A percentile compares a stretch with the other conserved stretches of the same genome.
phyloP scores from a whole-genome alignment of 2,329 filamentous ascomycete genomes.

The Penicillium sp. region DNA sequence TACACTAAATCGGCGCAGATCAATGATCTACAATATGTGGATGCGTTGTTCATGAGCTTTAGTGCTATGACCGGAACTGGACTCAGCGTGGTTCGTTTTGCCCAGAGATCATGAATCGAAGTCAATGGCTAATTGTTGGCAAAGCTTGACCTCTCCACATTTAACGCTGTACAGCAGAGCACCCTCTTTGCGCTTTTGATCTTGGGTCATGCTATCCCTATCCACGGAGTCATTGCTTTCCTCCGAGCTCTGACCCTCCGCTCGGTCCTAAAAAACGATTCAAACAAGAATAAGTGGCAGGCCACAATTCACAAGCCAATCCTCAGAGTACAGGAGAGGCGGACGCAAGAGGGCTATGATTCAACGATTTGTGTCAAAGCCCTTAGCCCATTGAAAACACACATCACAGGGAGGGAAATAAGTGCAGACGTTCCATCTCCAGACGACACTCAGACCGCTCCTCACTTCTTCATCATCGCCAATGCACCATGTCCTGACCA shows the following conservation, averaged over 20 bases:
- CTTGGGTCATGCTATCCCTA: constrained; percentile 66
- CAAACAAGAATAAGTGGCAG: background rate
- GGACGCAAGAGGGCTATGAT: background rate
- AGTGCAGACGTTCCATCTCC: constrained; percentile 2
- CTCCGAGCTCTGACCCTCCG: constrained; percentile 7
- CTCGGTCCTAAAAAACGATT: background rate
- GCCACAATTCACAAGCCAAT: background rate
- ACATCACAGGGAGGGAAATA: constrained; percentile 6
- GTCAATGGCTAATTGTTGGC: background rate
- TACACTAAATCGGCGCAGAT: constrained; percentile 56
- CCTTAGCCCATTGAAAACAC: background rate
- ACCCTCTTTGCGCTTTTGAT: constrained; percentile 67
- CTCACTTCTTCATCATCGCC: constrained; percentile 2
- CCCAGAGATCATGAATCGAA: background rate
- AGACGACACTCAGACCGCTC: background rate
- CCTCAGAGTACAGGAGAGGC: background rate
- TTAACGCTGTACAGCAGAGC: constrained; percentile 70
- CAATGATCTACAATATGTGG: constrained; percentile 60
- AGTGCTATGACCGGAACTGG: constrained; percentile 70
- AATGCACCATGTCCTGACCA: background rate
- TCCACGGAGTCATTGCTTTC: constrained; percentile 44
- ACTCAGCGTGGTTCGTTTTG: constrained; percentile 59
- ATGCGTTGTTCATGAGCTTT: constrained; percentile 66
- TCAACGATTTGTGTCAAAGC: background rate
- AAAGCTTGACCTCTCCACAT: constrained; percentile 53